A percentile compares a stretch with the other conserved stretches of the same genome.
Conservation (phyloP, 1,284 basidiomycete genomes). For the Rugosomyces carneus region DNA sequence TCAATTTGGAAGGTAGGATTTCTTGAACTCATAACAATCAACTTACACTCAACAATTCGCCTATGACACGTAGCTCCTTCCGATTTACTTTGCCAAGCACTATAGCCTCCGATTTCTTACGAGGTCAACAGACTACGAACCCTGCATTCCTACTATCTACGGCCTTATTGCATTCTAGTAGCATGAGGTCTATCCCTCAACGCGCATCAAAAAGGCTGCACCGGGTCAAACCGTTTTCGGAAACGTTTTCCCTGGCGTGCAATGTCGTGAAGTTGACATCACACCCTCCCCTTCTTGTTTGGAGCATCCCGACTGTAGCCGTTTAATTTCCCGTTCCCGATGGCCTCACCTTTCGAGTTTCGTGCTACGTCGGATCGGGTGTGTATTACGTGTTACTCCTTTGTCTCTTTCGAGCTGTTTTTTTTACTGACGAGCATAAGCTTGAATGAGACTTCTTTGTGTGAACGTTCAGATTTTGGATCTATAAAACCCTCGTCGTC, state of each 20-base stretch:
- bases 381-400: constrained; percentile 2
- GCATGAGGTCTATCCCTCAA: neutral
- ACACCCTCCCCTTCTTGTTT: neutral
- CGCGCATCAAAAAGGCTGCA: neutral
- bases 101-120: neutral
- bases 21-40: neutral
- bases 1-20: neutral
- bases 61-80: neutral
- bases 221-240: constrained; percentile 2
- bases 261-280: neutral
- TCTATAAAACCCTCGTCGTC: constrained; percentile 6
- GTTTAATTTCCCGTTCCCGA: neutral
- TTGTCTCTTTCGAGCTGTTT: neutral
- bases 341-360: neutral
- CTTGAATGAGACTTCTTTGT: neutral
- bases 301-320: constrained; percentile 1
- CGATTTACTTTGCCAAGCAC: neutral
- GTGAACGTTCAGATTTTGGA: neutral
- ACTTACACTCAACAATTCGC: no score
- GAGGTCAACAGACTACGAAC: neutral
- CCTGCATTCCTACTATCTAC: neutral
- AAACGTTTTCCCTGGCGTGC: neutral
- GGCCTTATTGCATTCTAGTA: neutral
- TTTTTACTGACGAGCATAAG: neutral
- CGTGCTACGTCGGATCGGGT: constrained; percentile 4